phyloP scores from a whole-genome alignment of 352 stramenopile genomes.

The Phytophthora citricola region DNA sequence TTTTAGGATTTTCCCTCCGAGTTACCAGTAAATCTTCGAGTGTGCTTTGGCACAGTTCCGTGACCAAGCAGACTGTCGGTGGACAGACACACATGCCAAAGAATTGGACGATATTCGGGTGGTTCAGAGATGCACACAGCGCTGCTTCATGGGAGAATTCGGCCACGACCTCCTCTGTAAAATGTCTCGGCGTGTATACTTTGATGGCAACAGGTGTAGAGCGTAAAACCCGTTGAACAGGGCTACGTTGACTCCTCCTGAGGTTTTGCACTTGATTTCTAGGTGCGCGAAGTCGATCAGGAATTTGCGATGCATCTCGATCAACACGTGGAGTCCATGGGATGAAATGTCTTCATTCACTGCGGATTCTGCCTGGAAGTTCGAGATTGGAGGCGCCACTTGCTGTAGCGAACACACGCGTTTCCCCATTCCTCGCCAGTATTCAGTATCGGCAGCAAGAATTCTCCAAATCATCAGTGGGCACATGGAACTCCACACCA shows the following conservation, averaged over 20 bases:
- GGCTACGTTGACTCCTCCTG: slow-evolving; percentile 20
- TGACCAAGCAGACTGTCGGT: slow-evolving; percentile 60
- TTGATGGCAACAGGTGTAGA: slow-evolving; percentile 54
- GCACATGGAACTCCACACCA: slow-evolving; percentile 36
- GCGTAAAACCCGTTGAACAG: slow-evolving; percentile 52
- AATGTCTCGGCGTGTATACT: slow-evolving; percentile 54
- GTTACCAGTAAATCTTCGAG: slow-evolving; percentile 46
- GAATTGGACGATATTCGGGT: slow-evolving; percentile 65
- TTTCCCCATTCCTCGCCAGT: slow-evolving; percentile 48
- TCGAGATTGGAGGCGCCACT: background rate
- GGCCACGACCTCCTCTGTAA: slow-evolving; percentile 51
- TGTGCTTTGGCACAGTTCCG: slow-evolving; percentile 48
- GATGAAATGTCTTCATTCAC: slow-evolving; percentile 51
- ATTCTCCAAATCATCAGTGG: slow-evolving; percentile 50
- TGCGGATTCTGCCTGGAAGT: slow-evolving; percentile 5
- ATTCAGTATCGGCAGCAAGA: slow-evolving; percentile 49
- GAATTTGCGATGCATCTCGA: slow-evolving; percentile 68
- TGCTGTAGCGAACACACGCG: slow-evolving; percentile 36
- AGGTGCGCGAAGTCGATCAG: slow-evolving; percentile 68
- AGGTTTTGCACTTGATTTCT: slow-evolving; percentile 49
- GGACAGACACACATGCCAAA: slow-evolving; percentile 62
- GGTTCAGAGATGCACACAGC: slow-evolving; percentile 45
- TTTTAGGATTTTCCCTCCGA: slow-evolving; percentile 1
- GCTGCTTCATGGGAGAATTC: slow-evolving; percentile 65
- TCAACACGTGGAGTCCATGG: slow-evolving; percentile 52